phyloP scores from a whole-genome alignment of 1,139 yeast species.

The Debaryomyces subglobosus region DNA sequence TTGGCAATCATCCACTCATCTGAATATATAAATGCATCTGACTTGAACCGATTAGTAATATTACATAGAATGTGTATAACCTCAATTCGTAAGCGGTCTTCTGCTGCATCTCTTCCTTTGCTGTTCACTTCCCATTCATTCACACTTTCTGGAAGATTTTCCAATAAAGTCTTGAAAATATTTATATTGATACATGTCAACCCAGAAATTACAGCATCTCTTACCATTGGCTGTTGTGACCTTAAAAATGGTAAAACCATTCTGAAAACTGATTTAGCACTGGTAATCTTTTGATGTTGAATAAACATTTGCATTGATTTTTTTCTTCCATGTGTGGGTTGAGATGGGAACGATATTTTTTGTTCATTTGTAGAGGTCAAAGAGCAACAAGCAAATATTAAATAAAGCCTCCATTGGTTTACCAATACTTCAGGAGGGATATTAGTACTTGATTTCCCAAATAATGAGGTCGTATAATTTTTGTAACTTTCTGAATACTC shows the following conservation, averaged over 20 bases:
- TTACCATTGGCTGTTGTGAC: conserved; percentile 68
- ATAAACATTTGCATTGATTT: conserved; percentile 76
- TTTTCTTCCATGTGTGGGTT: conserved; percentile 67
- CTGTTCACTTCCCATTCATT: conserved; percentile 53
- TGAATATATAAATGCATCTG: conserved; percentile 51
- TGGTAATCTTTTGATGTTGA: conserved; percentile 89
- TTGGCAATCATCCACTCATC: conserved; percentile 75
- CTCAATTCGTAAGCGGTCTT: conserved; percentile 69
- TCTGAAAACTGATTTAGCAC: conserved; percentile 87
- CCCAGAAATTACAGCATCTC: conserved; percentile 87
- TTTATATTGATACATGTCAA: conserved; percentile 88
- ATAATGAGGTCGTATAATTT: conserved; percentile 45
- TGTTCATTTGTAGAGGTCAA: conserved; percentile 90
- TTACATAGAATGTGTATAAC: conserved; percentile 73
- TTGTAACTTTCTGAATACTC: conserved; percentile 59
- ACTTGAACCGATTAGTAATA: conserved; percentile 67
- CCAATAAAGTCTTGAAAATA: conserved; percentile 80
- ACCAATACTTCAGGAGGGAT: conserved; percentile 72
- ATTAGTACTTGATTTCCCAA: conserved; percentile 29
- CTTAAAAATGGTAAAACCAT: conserved; percentile 83
- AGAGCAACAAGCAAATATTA: conserved; percentile 91
- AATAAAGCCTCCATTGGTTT: conserved; percentile 86
- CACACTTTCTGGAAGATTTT: conserved; percentile 69
- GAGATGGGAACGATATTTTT: conserved; percentile 62
- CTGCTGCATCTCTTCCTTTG: conserved; percentile 35